phyloP scores from a whole-genome alignment of 2,329 filamentous ascomycete genomes.

The Calonectria honghensis region DNA sequence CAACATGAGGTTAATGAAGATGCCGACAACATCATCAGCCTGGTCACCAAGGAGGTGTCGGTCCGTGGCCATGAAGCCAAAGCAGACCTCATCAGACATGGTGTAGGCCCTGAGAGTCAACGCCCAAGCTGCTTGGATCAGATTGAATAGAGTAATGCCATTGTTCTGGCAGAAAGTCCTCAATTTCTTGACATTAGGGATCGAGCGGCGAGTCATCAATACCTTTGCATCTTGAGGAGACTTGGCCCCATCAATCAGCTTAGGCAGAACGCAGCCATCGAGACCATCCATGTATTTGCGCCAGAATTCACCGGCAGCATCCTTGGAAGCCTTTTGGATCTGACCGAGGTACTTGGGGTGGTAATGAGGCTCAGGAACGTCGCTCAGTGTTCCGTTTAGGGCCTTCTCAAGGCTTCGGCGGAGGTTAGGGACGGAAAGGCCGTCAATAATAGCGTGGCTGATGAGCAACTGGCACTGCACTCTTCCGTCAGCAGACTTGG shows the following conservation, averaged over 20 bases:
- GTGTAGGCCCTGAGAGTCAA: conserved; percentile 11
- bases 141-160: conserved; percentile 4
- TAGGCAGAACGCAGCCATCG: conserved; percentile 1
- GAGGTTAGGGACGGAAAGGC: conserved; percentile 11
- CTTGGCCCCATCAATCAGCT: background rate
- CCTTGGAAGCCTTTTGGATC: conserved; percentile 21
- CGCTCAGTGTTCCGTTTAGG: background rate
- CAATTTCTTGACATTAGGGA: conserved; percentile 9
- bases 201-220: background rate
- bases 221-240: conserved; percentile 2
- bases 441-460: conserved; percentile 17
- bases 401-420: background rate
- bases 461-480: conserved; percentile 16
- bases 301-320: conserved; percentile 15
- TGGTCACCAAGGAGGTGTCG: conserved; percentile 13
- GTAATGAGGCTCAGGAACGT: background rate
- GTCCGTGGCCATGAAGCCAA: conserved; percentile 16
- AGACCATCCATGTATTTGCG: conserved; percentile 9
- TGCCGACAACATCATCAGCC: conserved; percentile 3
- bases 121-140: conserved; percentile 7
- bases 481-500: background rate
- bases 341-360: conserved; percentile 2
- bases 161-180: conserved; percentile 10
- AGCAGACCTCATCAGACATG: conserved; percentile 8
- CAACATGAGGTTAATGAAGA: conserved; percentile 20